Base-by-base conservation (phyloP, 2,329 filamentous ascomycete genomes). In the Venturia carpophila region DNA sequence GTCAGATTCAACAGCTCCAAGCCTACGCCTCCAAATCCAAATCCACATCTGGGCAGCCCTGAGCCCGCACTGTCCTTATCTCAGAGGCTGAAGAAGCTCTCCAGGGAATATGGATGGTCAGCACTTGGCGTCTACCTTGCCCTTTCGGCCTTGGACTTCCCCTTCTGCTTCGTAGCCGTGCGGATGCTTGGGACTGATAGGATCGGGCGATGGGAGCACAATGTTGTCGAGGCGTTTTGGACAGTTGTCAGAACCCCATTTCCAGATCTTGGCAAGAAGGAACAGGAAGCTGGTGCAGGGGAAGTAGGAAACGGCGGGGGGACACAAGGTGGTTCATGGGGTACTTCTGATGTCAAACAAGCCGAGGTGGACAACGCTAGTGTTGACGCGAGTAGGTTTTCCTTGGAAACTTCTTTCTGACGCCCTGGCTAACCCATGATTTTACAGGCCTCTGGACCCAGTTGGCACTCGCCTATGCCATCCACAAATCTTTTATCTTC, bases 401-500 rank as follows among this genome's bases (percentile, higher is more conserved):
- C 13, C n/a, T 19, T 60, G 15, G 17, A 7, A 4, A 39, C 21
- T 13, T 56, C 3, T 27, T n/a, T n/a, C 39, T 34, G 34, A 55
- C 19, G 19, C 37, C 13, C 17, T 27, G 30, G 30, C 64, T 67
- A 55, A 66, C 24, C 10, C 1, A 56, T 21, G 21, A 52, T 24
- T 15, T 43, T 7, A 9, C 69, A 88, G 85, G 84, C 71, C 79
- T 89, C 62, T 88, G 85, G 84, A 97, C 94, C 10, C 92, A 97
- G 74, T 80, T 99, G 39, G 92, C 91, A 19, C 83, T 99, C 61
- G 94, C 94, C 15, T 99, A 99, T 73, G 93, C 93, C 37, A 91
- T 99, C 66, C 94, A 99, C 82, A 99, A 99, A 79, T 95, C 90
- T 70, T 91, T 97, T 76, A 97, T 99, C 72, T 96, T 99, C 76